Base-by-base conservation (phyloP, 768 basidiomycete species). In the Mycena rebaudengoi region DNA sequence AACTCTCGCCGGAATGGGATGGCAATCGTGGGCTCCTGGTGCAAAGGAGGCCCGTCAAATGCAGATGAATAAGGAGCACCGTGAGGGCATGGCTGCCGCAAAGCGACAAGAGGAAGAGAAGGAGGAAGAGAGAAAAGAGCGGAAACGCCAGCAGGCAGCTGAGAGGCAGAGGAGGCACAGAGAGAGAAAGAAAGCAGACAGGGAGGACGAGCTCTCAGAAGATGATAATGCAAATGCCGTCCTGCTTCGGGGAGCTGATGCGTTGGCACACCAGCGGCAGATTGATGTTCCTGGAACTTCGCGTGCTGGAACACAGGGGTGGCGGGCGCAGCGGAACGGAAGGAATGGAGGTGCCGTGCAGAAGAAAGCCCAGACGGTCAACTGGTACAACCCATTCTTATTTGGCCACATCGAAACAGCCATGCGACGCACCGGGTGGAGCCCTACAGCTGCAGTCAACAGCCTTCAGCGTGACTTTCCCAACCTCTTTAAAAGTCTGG, bases 231-330 rank as follows among this genome's bases (percentile, higher is more conserved):
- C 23, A 10, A 45, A 37, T 23, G 44, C 37, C 2, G 55, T 56
- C 30, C n/a, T 56, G 43, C n/a, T 46, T 20, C 44, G 23, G 2
- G 8, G 21, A 5, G 55, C 44, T 10, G 32, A 56, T 56, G 55
- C 44, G 3, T 7, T 20, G 12, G 43, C 32, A 3, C 30, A 56
- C 5, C 16, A n/a, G 11, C 54, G 23, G 10, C 11, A 20, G 4
- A 43, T 21, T 5, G 43, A 56, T 45, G 54, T 56, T n/a, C 30
- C 54, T 21, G 54, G 40, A 39, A 30, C n/a, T 16, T 56, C 54
- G 2, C 41, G 43, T 2, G 30, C 43, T 44, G 54, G 41, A n/a
- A 35, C 41, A 13, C 41, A 56, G 20, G 21, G 41, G 10, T 56
- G 54, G 54, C 54, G 43, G 7, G n/a, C 21, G 16, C 8, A n/a